These are phyloP conservation scores for Hyaloscypha bicolor DNA, from an alignment of 495 filamentous ascomycete genomes.

Conservation along the genomic window DNA sequence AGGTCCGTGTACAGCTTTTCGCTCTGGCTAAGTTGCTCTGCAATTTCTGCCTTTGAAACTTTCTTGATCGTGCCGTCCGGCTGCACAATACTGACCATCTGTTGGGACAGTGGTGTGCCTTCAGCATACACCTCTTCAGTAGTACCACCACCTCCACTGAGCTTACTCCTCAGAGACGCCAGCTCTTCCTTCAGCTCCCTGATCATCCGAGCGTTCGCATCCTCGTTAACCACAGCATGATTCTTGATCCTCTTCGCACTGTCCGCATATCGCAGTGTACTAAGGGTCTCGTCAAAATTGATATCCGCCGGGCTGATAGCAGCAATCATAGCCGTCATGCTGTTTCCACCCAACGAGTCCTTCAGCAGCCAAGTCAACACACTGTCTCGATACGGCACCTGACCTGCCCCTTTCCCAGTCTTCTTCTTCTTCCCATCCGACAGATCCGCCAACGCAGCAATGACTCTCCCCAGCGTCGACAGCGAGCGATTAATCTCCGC, in stretches of 20 bases:
- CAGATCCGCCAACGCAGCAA: slow-evolving; percentile 91
- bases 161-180: slow-evolving; percentile 80
- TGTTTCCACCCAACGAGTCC: slow-evolving; percentile 97
- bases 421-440: slow-evolving; percentile 82
- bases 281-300: slow-evolving; percentile 97
- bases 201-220: slow-evolving; percentile 98
- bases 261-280: slow-evolving; percentile 94
- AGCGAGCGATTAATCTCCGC: slow-evolving; percentile 98
- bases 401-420: slow-evolving; percentile 60
- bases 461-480: slow-evolving; percentile 96
- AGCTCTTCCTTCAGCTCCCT: slow-evolving; percentile 96
- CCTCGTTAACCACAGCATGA: slow-evolving; percentile 98
- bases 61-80: slow-evolving; percentile 87
- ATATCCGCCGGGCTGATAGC: slow-evolving; percentile 98
- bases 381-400: slow-evolving; percentile 97
- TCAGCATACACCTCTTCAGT: slow-evolving; percentile 77
- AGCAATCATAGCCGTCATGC: slow-evolving; percentile 99
- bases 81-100: slow-evolving; percentile 92
- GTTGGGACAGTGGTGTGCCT: slow-evolving; percentile 89
- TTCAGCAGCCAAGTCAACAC: slow-evolving; percentile 97
- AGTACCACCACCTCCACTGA: slow-evolving; percentile 61
- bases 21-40: slow-evolving; percentile 90
- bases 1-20: slow-evolving; percentile 96
- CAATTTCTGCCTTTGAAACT: slow-evolving; percentile 98
- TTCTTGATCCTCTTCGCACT: slow-evolving; percentile 99